Evolutionary conservation across 176 grass and related monocot species (phyloP).

Genomic region (Carex cristatella): DNA sequence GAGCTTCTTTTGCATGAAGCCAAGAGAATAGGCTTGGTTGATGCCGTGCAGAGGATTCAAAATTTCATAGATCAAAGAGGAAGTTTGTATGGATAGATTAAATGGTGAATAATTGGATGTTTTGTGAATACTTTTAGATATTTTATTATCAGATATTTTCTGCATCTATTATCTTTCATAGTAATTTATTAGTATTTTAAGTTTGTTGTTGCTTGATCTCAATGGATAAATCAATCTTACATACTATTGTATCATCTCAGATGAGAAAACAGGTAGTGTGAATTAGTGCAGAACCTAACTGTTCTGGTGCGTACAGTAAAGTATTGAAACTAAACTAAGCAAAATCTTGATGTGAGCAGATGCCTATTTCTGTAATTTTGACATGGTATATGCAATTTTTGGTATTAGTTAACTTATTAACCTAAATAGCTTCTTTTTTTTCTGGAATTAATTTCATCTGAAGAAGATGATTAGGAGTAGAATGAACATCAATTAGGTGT

Average conservation of each 20-base stretch:
- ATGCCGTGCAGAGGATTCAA: conserved; percentile 34
- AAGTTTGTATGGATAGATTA: background rate
- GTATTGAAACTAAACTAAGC: background rate
- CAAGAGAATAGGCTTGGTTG: conserved; percentile 46
- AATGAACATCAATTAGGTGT: conserved; percentile 26
- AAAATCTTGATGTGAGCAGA: background rate
- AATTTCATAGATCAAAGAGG: conserved; percentile 22
- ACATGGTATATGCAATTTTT: background rate
- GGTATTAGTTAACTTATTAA: background rate
- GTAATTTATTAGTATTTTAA: background rate
- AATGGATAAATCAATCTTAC: background rate
- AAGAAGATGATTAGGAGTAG: background rate
- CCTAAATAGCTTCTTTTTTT: background rate
- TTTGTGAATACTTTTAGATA: background rate
- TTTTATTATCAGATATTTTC: background rate
- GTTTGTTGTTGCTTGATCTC: background rate
- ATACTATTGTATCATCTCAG: background rate
- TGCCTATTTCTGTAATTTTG: background rate
- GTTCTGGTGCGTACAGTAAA: background rate
- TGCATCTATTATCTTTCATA: background rate
- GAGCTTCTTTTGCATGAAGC: conserved; percentile 53
- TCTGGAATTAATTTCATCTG: background rate
- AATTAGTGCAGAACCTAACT: background rate
- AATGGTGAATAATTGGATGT: background rate
- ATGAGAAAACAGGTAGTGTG: background rate